Evolutionary conservation across 2,329 filamentous ascomycete species (phyloP), one percentile per base, ranked within the genome.

Genomic region (Cladorrhinum sp.): DNA sequence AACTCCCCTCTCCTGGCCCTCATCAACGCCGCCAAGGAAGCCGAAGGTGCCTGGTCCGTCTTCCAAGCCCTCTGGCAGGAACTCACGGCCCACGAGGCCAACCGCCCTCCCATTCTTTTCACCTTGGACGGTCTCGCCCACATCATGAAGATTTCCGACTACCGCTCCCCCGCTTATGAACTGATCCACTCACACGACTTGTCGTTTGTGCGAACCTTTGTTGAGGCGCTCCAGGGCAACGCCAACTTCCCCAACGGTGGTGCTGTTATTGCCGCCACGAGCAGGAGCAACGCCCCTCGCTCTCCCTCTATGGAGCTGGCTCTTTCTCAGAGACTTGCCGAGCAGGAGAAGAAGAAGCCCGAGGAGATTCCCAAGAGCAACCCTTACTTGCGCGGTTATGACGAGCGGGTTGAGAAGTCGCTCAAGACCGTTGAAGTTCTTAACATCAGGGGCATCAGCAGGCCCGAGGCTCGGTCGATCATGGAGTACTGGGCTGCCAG

Each of bases 401-500:
- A 88, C 68, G 72, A 78, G 57, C 79, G 84, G 45, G 80, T 83
- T 49, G 82, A 84, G 65, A 79, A 79, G 22, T 76, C 76, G 1
- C 75, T 88, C 56, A 74, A 79, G 64, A 78, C 78, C 50, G 77
- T 81, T 45, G 73, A 77, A 61, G 76, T 86, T 1, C 65, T 87
- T 57, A 81, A 83, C 20, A 71, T 96, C 20, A 80, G 83, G 48
- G 89, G 91, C 8, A 70, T 97, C 66, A 88, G 79, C 68, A 90
- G 88, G 75, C 76, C 81, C 1, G 93, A 98, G 76, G 87, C 91
- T 10, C 84, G 88, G 62, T 82, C 86, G 0, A 79, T 96, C 67
- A 88, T 98, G 86, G 92, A 97, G 78, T 98, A 97, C 77, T 98
- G 93, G 81, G 92, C 91, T 4, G 86, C 85, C 36, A 96, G 91